Evolutionary conservation across 441 rosid genomes (phyloP), one percentile per base, ranked within the genome.

Genomic region (Theobroma grandiflorum): DNA sequence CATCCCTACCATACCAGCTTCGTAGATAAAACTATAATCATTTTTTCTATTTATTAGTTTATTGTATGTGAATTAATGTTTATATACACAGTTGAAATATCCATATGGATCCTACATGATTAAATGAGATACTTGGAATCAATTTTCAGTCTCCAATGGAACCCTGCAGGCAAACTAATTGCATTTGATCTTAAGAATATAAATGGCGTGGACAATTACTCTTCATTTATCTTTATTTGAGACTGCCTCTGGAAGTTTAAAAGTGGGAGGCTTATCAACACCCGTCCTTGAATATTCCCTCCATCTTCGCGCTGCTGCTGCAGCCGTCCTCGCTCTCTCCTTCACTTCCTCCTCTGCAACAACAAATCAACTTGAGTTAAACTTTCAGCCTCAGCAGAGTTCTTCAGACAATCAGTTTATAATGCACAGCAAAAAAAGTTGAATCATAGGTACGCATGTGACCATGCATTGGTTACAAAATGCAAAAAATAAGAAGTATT

Each of bases 271-370:
- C 85, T 91, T 92, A 80, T 96, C 98, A 0, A 74, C 98, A 31
- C 98, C 98, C 81, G 84, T 86, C 64, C 98, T 88, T 5, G 99
- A 94, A 82, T 92, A 96, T 85, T 96, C 98, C 82, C 99, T 92
- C 98, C 97, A 96, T 86, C 93, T 89, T 58, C 96, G 84, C 15
- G 99, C 93, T 6, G 99, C 98, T 0, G 92, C 98, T 0, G 98
- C 97, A 0, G 98, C 95, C 82, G 94, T 84, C 59, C 78, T 87
- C 31, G 93, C 92, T 81, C 95, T 90, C 81, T 92, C 95, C 75
- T 92, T 88, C 71, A 84, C 88, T 89, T 94, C 97, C 85, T 90
- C 96, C 81, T 94, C 99, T 94, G 93, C 84, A 81, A 75, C 31
- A 81, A 76, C 58, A 43, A 78, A 50, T 75, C 57, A 65, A 50